Evolutionary conservation across 2,329 filamentous ascomycete genomes (phyloP), one percentile per base, ranked within the genome.

Genomic region (Lachnellula arida): DNA sequence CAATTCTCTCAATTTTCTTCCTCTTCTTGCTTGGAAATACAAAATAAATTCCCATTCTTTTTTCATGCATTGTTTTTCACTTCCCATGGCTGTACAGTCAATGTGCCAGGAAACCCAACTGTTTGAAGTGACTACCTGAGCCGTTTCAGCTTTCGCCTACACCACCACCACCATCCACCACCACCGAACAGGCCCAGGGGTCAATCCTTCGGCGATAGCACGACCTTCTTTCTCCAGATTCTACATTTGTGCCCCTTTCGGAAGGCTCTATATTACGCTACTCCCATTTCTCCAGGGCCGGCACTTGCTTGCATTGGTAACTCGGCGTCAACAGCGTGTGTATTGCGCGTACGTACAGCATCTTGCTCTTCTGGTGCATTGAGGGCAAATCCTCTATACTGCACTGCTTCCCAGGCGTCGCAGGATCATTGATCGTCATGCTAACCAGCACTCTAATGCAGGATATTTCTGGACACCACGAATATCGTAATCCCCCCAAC

Each of bases 361-460:
- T 32, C 22, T 25, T 17, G 46, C 42, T 42, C 54, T 51, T 49
- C 46, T 49, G 54, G 50, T 40, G 53, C 35, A 43, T 43, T 35
- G 32, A 35, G 43, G 50, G 50, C 46, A 54, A 46, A 42, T 23
- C 50, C 47, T 23, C n/a, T 35, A 25, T 22, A 42, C 23, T 44
- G 28, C 51, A 51, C 46, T 51, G 52, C 49, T 40, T 59, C 58
- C 53, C 17, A 51, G 17, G 49, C 60, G 55, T 66, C 60, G 54
- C 60, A 67, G 62, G 59, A 55, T 51, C 55, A 55, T 46, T 55
- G 51, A 48, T 53, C 54, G 57, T 64, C 58, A 61, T 65, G 64
- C 62, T 66, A 57, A 65, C 60, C 50, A 43, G 42, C 37, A 40
- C 47, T 53, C 57, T 47, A 42, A 55, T 53, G 55, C 57, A 65